Evolutionary conservation across 345 rosid species (phyloP), one percentile per base, ranked within the genome.

Genomic region (Sisymbrium irio): DNA sequence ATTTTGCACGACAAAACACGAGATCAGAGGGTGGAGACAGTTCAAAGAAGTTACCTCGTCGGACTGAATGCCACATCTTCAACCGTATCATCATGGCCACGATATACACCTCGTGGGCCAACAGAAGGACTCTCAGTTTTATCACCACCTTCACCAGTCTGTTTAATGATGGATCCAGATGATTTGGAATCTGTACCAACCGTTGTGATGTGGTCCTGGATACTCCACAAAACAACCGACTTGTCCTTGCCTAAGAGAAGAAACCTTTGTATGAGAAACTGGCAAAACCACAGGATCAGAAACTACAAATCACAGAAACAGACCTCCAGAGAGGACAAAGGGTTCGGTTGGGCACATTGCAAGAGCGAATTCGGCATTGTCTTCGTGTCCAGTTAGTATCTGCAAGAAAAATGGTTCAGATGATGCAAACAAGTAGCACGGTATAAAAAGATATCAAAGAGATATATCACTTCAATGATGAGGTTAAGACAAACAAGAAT

Each of bases 241-340:
- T 86, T 92, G 74, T 92, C 99, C 89, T 96, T 92, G 76, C 99
- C 99, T 96, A 84, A 67, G 82, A 81, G 75, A 54, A 68, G 49
- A 77, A 27, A 40, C 13, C 45, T 37, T 65, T 27, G 27, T 22
- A 59, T 80, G 67, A 81, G 64, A 57, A 77, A 74, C 76, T 58
- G 62, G 50, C 7, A 25, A 11, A 40, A 40, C 49, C 63, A 71
- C 13, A 18, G 18, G 22, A 54, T 3, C 6, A 3, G 47, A 66
- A 46, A 54, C 8, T 61, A 54, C 18, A 28, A 36, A 73, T 50
- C 17, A 61, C 46, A 67, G 37, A 73, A 78, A 78, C 65, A 37
- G 75, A 96, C 99, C 99, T 90, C 99, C 99, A 87, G 98, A 96
- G 69, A 96, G 95, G 46, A 96, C 99, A 87, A 79, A 96, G 49